A percentile compares a stretch with the other conserved stretches of the same genome.
Conservation (phyloP, 306 rosid genomes). For the Malus asiatica region DNA sequence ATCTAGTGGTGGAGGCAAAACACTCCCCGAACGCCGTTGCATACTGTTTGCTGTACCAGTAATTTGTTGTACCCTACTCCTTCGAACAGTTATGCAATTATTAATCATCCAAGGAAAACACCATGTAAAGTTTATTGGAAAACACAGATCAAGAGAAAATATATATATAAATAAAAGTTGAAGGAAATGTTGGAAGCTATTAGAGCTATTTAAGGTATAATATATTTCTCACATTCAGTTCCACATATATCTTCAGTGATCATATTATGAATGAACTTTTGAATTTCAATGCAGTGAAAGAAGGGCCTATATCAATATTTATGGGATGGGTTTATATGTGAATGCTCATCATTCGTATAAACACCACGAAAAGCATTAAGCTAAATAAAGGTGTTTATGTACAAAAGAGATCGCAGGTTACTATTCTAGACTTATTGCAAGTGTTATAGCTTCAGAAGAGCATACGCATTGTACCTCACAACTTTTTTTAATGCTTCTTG, state of each 20-base stretch:
- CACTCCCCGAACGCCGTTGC: conserved; percentile 69
- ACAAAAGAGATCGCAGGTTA: not conserved
- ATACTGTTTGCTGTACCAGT: conserved; percentile 61
- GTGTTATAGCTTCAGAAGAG: not conserved
- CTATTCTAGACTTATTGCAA: not conserved
- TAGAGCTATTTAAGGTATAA: not conserved
- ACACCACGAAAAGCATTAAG: not conserved
- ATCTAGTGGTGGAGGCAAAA: conserved; percentile 76
- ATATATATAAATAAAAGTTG: not conserved
- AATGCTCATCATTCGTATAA: not conserved
- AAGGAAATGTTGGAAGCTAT: not conserved
- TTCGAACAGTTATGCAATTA: conserved; percentile 38
- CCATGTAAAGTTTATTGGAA: conserved; percentile 6
- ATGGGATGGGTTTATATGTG: not conserved
- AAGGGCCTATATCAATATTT: not conserved
- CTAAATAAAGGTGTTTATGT: not conserved
- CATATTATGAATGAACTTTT: not conserved
- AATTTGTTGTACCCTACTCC: conserved; percentile 81
- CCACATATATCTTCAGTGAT: not conserved
- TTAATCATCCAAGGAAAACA: conserved; percentile 16
- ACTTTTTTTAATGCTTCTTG: not conserved
- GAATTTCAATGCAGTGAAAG: not conserved
- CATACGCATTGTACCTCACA: not conserved
- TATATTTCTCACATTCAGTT: not conserved
- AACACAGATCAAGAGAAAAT: not conserved